These are phyloP conservation scores for Aureobasidium sp. DNA, from an alignment of 2,329 filamentous ascomycete species.

Conservation along the genomic window DNA sequence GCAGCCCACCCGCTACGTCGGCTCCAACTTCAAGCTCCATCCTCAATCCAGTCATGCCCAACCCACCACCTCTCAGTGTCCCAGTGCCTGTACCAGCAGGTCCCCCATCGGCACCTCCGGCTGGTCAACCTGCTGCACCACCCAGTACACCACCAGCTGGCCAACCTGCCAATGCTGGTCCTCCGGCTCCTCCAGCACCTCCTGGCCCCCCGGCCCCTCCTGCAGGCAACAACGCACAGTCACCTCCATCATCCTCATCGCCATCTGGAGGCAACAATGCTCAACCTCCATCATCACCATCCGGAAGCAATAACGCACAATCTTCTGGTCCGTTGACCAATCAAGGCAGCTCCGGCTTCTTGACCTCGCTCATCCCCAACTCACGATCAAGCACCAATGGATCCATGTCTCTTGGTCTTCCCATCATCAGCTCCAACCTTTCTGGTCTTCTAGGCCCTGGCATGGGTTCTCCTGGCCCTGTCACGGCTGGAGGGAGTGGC, in stretches of 20 bases:
- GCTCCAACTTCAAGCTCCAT: background rate
- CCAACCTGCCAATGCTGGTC: background rate
- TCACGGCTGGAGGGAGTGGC: background rate
- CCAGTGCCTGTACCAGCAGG: background rate
- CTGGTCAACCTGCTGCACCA: background rate
- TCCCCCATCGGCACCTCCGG: background rate
- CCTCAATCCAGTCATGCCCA: constrained; percentile 5
- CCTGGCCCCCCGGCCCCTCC: background rate
- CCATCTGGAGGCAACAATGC: too few species aligned
- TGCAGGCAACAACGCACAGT: background rate
- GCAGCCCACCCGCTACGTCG: background rate
- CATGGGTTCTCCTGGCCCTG: background rate
- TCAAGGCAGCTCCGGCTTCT: constrained; percentile 3
- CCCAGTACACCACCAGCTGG: background rate
- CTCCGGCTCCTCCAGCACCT: background rate
- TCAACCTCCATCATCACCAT: background rate
- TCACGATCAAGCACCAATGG: background rate
- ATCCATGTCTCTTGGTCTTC: background rate
- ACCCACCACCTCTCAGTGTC: background rate
- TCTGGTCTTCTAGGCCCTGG: background rate
- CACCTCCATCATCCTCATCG: background rate
- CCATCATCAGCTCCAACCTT: background rate
- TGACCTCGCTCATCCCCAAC: background rate
- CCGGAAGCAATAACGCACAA: background rate
- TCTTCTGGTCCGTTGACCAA: background rate